Evolutionary conservation across 2,329 filamentous ascomycete species (phyloP), one percentile per base, ranked within the genome.

Genomic region (Fusarium virguliforme): DNA sequence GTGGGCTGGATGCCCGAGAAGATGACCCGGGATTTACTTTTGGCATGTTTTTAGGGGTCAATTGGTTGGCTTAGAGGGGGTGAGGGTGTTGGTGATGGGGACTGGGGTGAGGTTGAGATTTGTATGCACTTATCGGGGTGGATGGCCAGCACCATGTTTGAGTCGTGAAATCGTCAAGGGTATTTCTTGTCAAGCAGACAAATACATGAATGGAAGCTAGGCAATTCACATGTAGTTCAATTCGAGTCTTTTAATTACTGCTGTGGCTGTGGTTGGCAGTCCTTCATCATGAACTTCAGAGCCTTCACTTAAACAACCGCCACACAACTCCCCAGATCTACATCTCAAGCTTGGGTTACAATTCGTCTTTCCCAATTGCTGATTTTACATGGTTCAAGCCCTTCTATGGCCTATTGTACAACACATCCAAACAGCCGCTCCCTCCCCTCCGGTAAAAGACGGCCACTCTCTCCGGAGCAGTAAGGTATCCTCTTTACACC

Each of bases 1-100:
- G 96, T 99, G 18, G 96, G 96, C 81, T 99, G 96, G 75, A 99
- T 99, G 59, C 95, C 96, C 4, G 96, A 98, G 85, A 99, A 98
- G 76, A 98, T 89, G 65, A 92, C 85, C 61, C 85, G 70, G 32
- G 70, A 64, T 46, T 60, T 28, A 63, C n/a, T 26, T 59, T 68
- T 4, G 67, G 51, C 65, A 70, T 71, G 34, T 56, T 37, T 32
- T 28, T n/a, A 24, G 15, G 37, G 4, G 15, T 13, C 8, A 30
- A 55, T 46, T 40, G 46, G 32, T 7, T 10, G 57, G 8, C 26
- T 24, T 37, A 18, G 38, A 18, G 24, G 37, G 18, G 41, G 13
- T 53, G 48, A n/a, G 34, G 43, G 26, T 10, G 13, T 12, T 50
- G 48, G 43, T 40, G 35, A 32, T 56, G 26, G 15, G 24, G 24